A percentile compares a stretch with the other conserved stretches of the same genome.
phyloP scores from a whole-genome alignment of 345 rosid genomes.

The Acer negundo region DNA sequence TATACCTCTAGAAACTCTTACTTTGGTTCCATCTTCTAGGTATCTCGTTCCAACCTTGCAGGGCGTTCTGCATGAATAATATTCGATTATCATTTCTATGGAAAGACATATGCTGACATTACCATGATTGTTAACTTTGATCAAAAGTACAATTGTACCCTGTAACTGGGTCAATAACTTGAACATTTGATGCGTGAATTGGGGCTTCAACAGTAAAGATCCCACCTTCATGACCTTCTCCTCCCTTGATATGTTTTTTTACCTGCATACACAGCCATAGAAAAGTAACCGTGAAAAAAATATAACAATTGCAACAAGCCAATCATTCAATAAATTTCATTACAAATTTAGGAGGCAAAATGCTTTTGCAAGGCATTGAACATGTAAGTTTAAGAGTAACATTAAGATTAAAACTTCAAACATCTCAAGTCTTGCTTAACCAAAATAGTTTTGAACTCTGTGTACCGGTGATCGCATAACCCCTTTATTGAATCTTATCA shows the following conservation, averaged over 20 bases:
- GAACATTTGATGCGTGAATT: conserved; percentile 92
- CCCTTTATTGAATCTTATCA: neutral
- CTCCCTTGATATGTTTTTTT: conserved; percentile 87
- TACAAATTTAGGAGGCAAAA: neutral
- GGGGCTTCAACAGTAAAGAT: conserved; percentile 96
- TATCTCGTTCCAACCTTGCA: conserved; percentile 82
- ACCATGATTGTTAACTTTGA: neutral
- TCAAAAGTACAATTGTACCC: conserved; percentile 46
- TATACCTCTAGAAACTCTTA: conserved; percentile 85
- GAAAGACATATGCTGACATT: neutral
- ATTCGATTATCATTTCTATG: conserved; percentile 6
- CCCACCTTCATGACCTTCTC: conserved; percentile 95
- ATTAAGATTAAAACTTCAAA: conserved; percentile 5
- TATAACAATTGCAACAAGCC: neutral
- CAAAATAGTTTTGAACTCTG: neutral
- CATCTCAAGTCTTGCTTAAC: neutral
- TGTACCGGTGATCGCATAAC: neutral
- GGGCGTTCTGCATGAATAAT: conserved; percentile 60
- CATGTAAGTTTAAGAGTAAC: neutral
- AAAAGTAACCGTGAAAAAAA: neutral
- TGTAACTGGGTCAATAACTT: conserved; percentile 89
- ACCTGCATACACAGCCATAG: conserved; percentile 46
- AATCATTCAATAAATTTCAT: neutral
- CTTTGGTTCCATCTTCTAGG: conserved; percentile 97
- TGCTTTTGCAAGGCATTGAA: neutral